phyloP scores from a whole-genome alignment of 2,329 filamentous ascomycete genomes.

The Ramularia collo-cygni region DNA sequence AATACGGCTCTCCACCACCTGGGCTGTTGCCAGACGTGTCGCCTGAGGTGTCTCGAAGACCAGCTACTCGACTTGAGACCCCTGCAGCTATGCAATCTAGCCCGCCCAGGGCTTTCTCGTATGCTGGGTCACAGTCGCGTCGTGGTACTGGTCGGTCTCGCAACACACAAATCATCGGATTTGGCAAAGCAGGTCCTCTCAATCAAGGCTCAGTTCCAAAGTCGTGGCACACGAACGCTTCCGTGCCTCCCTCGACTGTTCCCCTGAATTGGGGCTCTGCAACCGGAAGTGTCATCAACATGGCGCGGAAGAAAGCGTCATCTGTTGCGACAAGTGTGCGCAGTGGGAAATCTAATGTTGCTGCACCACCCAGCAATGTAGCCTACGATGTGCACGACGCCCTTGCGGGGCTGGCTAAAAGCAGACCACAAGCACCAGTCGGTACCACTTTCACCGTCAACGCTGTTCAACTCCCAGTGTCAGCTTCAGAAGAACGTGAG shows the following conservation, averaged over 20 bases:
- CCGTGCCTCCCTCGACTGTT: slow-evolving; percentile 2
- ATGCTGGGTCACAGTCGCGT: slow-evolving; percentile 3
- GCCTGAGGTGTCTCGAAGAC: slow-evolving; percentile 1
- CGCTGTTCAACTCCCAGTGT: too few relatives aligned
- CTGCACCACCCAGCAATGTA: slow-evolving; percentile 13
- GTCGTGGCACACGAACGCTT: slow-evolving; percentile 1
- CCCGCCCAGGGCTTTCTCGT: slow-evolving; percentile 1
- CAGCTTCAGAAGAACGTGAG: too few relatives aligned
- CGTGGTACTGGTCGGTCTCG: slow-evolving; percentile 7
- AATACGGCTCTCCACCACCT: slow-evolving; percentile 1
- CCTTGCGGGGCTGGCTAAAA: slow-evolving; percentile 10
- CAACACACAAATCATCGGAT: slow-evolving; percentile 24
- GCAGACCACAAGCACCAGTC: too few relatives aligned
- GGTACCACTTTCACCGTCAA: too few relatives aligned
- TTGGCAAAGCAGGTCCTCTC: slow-evolving; percentile 23
- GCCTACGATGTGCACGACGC: slow-evolving; percentile 11
- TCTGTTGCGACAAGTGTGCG: slow-evolving; percentile 12
- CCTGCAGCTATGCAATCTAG: slow-evolving; percentile 12
- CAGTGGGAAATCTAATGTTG: background rate
- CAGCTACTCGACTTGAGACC: slow-evolving; percentile 8
- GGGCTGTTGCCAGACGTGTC: slow-evolving; percentile 2
- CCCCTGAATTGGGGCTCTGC: background rate
- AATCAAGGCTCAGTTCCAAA: slow-evolving; percentile 24
- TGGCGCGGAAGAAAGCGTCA: slow-evolving; percentile 6
- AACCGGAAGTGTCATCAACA: background rate